Conservation (phyloP, 2,329 filamentous ascomycete species). For the Pseudogymnoascus sp. region DNA sequence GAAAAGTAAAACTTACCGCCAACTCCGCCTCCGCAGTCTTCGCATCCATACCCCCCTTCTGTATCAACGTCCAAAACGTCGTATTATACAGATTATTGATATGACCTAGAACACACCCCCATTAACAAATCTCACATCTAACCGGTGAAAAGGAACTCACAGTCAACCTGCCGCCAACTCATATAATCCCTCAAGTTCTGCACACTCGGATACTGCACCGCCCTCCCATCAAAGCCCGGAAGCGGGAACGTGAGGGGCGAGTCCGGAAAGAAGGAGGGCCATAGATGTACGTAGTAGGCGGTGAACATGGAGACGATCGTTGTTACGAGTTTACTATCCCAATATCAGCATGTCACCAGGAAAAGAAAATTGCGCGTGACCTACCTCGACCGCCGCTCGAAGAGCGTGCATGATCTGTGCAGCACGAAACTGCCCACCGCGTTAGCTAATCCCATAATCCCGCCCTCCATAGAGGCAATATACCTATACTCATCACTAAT, state of each 20-base stretch:
- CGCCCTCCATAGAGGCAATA: neutral
- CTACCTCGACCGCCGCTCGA: constrained; percentile 75
- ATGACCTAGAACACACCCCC: constrained; percentile 52
- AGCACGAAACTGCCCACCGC: constrained; percentile 65
- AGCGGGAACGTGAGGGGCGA: constrained; percentile 61
- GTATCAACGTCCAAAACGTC: constrained; percentile 84
- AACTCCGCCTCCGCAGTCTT: constrained; percentile 75
- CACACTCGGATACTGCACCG: constrained; percentile 78
- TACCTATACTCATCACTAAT: constrained; percentile 90
- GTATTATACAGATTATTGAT: constrained; percentile 99
- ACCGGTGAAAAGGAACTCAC: constrained; percentile 46
- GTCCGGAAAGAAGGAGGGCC: constrained; percentile 69
- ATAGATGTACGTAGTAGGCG: constrained; percentile 76
- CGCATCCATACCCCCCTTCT: constrained; percentile 64
- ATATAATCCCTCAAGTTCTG: constrained; percentile 87
- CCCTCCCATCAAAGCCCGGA: constrained; percentile 87
- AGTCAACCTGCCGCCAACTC: constrained; percentile 95
- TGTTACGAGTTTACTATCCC: constrained; percentile 71
- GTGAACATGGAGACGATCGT: constrained; percentile 92
- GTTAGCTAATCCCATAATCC: neutral
- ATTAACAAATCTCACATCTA: neutral
- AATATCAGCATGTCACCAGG: constrained; percentile 13
- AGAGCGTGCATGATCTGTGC: constrained; percentile 71
- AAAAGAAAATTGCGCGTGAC: too few relatives aligned
- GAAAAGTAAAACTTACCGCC: constrained; percentile 43